A percentile compares a stretch with the other conserved stretches of the same genome.
Evolutionary conservation across 2,329 filamentous ascomycete species (phyloP).

Genomic region (Cladosporium velox): DNA sequence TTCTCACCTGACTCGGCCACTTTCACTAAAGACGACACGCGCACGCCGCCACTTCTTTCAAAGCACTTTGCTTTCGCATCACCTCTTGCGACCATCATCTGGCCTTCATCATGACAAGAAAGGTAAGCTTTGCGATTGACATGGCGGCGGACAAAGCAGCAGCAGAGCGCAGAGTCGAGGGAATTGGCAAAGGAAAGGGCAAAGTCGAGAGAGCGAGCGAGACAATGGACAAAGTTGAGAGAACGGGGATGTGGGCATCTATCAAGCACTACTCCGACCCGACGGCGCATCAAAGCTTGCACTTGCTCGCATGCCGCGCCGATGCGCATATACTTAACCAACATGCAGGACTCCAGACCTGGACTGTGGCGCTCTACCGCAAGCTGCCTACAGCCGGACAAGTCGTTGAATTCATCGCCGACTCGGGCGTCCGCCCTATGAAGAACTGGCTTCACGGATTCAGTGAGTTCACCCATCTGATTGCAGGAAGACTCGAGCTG

Average conservation of each 20-base stretch:
- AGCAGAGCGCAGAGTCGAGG: neutral
- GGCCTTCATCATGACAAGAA: neutral
- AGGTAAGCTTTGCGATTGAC: slow-evolving; percentile 6
- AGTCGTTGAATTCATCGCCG: neutral
- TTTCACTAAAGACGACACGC: neutral
- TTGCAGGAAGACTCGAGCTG: neutral
- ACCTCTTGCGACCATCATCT: neutral
- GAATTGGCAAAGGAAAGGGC: neutral
- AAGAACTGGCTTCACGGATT: neutral
- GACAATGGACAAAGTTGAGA: neutral
- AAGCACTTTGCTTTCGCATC: neutral
- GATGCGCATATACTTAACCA: neutral
- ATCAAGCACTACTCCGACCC: neutral
- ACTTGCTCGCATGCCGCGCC: neutral
- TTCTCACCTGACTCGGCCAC: neutral
- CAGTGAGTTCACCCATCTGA: neutral
- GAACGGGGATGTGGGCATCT: neutral
- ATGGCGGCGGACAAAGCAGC: neutral
- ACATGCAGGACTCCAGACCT: neutral
- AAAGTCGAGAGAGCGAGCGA: neutral
- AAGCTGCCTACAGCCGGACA: neutral
- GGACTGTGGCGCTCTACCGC: neutral
- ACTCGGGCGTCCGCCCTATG: neutral
- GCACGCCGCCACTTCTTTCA: neutral
- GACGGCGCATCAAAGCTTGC: slow-evolving; percentile 11